A percentile compares a stretch with the other conserved stretches of the same genome.
Conservation (phyloP, 2,329 filamentous ascomycete genomes). For the Beauveria australis region DNA sequence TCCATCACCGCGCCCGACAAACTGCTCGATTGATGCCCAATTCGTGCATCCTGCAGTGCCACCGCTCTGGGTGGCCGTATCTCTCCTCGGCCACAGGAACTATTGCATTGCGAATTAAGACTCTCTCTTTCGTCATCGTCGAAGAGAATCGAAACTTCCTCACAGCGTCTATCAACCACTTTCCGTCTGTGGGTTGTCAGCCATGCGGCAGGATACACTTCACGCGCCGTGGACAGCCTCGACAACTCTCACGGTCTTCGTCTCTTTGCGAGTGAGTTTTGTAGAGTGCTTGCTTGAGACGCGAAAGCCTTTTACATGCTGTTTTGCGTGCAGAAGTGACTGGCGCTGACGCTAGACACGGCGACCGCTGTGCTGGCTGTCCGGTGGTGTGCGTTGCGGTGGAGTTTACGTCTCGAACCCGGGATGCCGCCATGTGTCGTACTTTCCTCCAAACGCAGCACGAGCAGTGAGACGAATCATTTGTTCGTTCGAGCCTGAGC, state of each 20-base stretch:
- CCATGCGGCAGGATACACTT: too few species aligned
- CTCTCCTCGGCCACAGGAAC: not conserved
- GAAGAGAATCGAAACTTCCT: too few species aligned
- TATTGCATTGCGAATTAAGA: not conserved
- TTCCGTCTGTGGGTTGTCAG: too few species aligned
- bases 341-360: conserved; percentile 34
- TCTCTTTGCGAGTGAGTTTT: conserved; percentile 28
- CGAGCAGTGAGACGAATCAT: conserved; percentile 21
- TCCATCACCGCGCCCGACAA: not conserved
- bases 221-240: not conserved
- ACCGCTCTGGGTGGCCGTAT: not conserved
- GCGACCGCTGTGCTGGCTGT: conserved; percentile 17
- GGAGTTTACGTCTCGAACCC: conserved; percentile 32
- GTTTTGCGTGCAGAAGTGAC: conserved; percentile 37
- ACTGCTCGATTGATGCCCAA: not conserved
- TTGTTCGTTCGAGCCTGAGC: conserved; percentile 27
- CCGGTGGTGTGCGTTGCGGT: conserved; percentile 29
- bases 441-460: conserved; percentile 21
- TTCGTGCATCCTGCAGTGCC: not conserved
- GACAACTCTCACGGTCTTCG: not conserved
- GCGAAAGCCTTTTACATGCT: conserved; percentile 25
- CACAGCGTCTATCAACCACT: too few species aligned
- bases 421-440: conserved; percentile 37
- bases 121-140: too few species aligned
- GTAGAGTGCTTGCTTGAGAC: conserved; percentile 28